A percentile compares a stretch with the other conserved stretches of the same genome.
Evolutionary conservation across 345 rosid genomes (phyloP).

Genomic region (Draba incana): DNA sequence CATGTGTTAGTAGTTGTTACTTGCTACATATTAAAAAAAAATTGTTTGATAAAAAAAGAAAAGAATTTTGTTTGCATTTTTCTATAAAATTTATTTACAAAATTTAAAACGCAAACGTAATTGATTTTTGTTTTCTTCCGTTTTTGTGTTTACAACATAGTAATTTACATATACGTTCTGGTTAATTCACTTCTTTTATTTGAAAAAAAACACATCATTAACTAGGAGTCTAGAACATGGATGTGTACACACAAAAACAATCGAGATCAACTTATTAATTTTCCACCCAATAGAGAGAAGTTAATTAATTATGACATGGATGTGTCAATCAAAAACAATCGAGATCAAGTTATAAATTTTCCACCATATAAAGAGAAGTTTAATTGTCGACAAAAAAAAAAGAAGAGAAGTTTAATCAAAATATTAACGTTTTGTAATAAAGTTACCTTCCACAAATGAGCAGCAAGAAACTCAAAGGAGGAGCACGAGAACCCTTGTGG

Average conservation of each 20-base stretch:
- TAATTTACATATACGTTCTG: no score
- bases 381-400: neutral
- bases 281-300: neutral
- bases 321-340: neutral
- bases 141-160: neutral
- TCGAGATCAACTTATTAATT: neutral
- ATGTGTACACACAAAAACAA: neutral
- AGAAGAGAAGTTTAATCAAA: neutral
- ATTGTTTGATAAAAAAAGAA: neutral
- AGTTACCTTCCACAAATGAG: conserved; percentile 73
- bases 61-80: no score
- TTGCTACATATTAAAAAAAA: neutral
- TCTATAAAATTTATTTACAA: neutral
- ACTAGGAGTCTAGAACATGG: no score
- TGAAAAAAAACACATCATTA: no score
- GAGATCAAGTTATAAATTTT: neutral
- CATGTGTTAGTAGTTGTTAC: neutral
- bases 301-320: neutral
- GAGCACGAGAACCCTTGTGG: conserved; percentile 45
- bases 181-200: no score
- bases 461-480: conserved; percentile 64
- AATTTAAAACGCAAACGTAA: neutral
- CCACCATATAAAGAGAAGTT: neutral
- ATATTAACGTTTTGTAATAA: neutral
- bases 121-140: no score